Conservation (phyloP, 1,284 basidiomycete genomes). For the Sphagnurus paluster region DNA sequence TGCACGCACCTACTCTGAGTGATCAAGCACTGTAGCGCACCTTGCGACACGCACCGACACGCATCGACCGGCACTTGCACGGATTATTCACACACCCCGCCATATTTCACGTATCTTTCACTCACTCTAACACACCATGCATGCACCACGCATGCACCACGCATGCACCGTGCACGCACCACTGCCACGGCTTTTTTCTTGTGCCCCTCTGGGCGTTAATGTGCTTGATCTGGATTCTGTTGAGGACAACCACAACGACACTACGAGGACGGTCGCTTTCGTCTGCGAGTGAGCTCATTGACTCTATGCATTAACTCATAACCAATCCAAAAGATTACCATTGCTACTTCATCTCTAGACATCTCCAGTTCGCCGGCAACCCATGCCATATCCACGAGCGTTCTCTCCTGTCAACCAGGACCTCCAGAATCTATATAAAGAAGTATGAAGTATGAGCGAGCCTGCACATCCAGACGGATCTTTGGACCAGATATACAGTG, state of each 20-base stretch:
- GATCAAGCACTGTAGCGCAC: no score
- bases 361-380: slow-evolving; percentile 1
- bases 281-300: slow-evolving; percentile 1
- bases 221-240: slow-evolving; percentile 16
- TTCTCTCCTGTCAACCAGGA: slow-evolving; percentile 60
- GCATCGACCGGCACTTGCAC: no score
- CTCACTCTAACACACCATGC: no score
- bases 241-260: slow-evolving; percentile 17
- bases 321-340: background rate
- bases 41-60: no score
- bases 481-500: slow-evolving; percentile 35
- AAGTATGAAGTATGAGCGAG: slow-evolving; percentile 66
- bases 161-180: background rate
- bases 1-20: no score
- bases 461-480: slow-evolving; percentile 27
- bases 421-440: slow-evolving; percentile 67
- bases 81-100: no score
- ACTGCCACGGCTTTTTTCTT: slow-evolving; percentile 10
- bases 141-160: no score
- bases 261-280: slow-evolving; percentile 4
- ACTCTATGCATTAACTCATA: slow-evolving; percentile 7
- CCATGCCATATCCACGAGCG: slow-evolving; percentile 27
- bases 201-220: slow-evolving; percentile 19
- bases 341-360: slow-evolving; percentile 4
- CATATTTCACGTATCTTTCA: no score